Evolutionary conservation across 495 filamentous ascomycete genomes (phyloP), one percentile per base, ranked within the genome.

Genomic region (Penicillium subrubescens): DNA sequence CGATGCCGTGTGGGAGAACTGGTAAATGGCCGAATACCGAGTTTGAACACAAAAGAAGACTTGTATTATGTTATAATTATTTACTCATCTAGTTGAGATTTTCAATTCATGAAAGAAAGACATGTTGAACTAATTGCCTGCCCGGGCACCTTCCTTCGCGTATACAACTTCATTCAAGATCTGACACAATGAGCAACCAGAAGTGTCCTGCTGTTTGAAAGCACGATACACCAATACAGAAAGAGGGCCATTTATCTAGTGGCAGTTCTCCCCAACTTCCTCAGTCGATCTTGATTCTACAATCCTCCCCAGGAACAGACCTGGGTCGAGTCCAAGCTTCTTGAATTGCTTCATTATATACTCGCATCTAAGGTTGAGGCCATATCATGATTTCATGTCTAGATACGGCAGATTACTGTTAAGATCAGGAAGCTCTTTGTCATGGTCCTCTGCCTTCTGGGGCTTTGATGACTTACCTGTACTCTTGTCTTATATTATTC

Each of bases 1-100:
- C 14, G 82, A 78, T 60, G 73, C 74, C 23, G 88, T 97, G 6
- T 99, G 95, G 95, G 89, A 96, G 82, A 85, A 86, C 59, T 97
- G 93, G 92, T 98, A 77, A 86, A 48, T 3, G 29, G 12, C 27
- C 54, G 3, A 23, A 56, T 35, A 2, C 53, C 53, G 33, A 56
- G 11, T 5, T 56, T 37, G 53, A 27, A 31, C n/a, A 27, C 8
- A 56, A 56, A 56, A 56, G 34, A 15, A 21, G 10, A 17, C 17
- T 23, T 56, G 33, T 35, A 35, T 39, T 37, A 37, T 56, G 27
- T 37, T 34, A 55, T 34, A 55, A 55, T 56, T 39, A 56, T 39
- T 12, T 31, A 15, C 25, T 17, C 27, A 15, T 52, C 1, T 15
- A 29, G 19, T 12, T 25, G 15, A 12, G 44, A 48, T 23, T 3